Base-by-base conservation (phyloP, 768 basidiomycete genomes). In the Exidia glandulosa region DNA sequence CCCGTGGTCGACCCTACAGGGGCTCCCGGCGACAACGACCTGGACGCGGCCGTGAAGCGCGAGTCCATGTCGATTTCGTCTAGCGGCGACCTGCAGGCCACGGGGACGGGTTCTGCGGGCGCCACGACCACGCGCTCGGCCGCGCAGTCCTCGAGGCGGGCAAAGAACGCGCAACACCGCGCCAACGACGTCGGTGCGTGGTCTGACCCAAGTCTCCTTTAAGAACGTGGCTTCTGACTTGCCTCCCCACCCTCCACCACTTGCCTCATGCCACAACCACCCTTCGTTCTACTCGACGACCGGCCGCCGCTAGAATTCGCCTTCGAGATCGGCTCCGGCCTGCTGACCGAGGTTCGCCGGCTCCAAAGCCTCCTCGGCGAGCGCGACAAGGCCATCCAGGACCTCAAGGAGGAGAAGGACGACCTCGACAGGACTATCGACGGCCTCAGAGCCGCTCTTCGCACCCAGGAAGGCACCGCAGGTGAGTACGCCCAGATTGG, bases 251-350 rank as follows among this genome's bases (percentile, higher is more conserved):
- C 6, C 25, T 19, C 25, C 27, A 7, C 30, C 50, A 7, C 10
- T 27, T 19, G 30, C 27, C 27, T 19, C 7, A 27, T 54, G 50
- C 50, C 27, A 4, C 36, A 37, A 9, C 25, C 50, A 27, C 19
- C 27, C 2, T 55, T 29, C 32, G 3, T 59, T 34, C 55, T 62
- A 67, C 59, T 68, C 66, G 5, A 54, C 64, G 25, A 52, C n/a
- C 34, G 64, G 62, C 67, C 45, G 61, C 59, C 63, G 65, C 67
- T 75, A 89, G 95, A 96, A 76, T 97, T 98, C 66, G 95, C 95
- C 41, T 94, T 96, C 66, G 95, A 98, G 76, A 98, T 98, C 60
- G 94, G 95, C 6, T 94, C 90, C 63, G 88, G 88, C 13, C 77
- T 97, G 56, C 77, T 97, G 32, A 88, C 88, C 7, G 95, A 98